Evolutionary conservation across 2,329 filamentous ascomycete species (phyloP).

Genomic region (Penicillium sp.): DNA sequence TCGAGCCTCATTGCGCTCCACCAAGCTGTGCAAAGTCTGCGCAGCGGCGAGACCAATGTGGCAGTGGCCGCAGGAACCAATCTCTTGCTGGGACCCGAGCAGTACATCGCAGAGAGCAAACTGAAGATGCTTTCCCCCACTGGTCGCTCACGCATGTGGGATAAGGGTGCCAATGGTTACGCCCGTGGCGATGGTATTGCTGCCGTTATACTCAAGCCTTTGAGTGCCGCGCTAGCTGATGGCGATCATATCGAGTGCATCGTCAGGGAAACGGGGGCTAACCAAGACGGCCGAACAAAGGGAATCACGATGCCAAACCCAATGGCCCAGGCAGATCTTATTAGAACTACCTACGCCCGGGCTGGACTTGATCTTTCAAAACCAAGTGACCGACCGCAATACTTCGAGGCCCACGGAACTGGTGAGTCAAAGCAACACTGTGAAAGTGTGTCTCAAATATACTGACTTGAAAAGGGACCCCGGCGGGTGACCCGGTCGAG

Average conservation of each 20-base stretch:
- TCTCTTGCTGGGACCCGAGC: constrained; percentile 31
- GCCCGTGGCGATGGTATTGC: constrained; percentile 57
- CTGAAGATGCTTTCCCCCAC: constrained; percentile 53
- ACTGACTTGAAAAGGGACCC: constrained; percentile 17
- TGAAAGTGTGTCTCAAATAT: neutral
- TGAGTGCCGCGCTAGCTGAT: constrained; percentile 51
- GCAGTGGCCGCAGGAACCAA: constrained; percentile 29
- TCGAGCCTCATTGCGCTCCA: constrained; percentile 43
- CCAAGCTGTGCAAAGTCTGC: constrained; percentile 34
- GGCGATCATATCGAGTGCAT: constrained; percentile 49
- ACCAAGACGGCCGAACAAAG: constrained; percentile 39
- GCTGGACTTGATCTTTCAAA: constrained; percentile 40
- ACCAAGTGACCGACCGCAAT: constrained; percentile 37
- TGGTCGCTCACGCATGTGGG: constrained; percentile 54
- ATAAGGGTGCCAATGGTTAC: constrained; percentile 51
- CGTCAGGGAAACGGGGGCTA: constrained; percentile 37
- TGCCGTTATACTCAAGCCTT: constrained; percentile 53
- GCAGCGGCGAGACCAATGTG: constrained; percentile 29
- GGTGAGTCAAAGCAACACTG: constrained; percentile 25
- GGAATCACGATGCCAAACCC: constrained; percentile 40
- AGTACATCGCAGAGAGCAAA: constrained; percentile 35
- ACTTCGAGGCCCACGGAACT: constrained; percentile 51
- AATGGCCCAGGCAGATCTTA: constrained; percentile 43
- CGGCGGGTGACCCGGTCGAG: constrained; percentile 27
- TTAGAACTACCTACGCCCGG: constrained; percentile 40